Percentiles rank a stretch among this genome's conserved stretches.
phyloP scores from a whole-genome alignment of 2,329 filamentous ascomycete genomes.

The Hypomyces rosellus region DNA sequence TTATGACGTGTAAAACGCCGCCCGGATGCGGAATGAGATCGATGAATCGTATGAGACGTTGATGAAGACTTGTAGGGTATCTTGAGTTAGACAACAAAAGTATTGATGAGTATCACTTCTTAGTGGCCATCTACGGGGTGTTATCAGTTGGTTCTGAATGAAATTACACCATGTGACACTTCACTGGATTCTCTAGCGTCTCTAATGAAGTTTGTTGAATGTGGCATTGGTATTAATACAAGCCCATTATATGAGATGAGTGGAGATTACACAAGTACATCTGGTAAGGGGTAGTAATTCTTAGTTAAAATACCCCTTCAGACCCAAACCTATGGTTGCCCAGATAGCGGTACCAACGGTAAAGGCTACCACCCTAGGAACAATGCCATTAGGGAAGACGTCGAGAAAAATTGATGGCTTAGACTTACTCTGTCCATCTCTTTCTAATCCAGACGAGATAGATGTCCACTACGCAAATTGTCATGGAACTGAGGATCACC shows the following conservation, averaged over 20 bases:
- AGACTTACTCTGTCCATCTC: slow-evolving; percentile 12
- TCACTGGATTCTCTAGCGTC: no score
- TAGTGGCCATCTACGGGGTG: not conserved
- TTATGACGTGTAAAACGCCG: slow-evolving; percentile 17
- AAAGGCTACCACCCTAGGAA: slow-evolving; percentile 1
- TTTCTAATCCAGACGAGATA: slow-evolving; percentile 13
- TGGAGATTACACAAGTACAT: no score
- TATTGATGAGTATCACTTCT: not conserved
- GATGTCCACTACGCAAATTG: slow-evolving; percentile 13
- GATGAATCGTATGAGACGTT: slow-evolving; percentile 10
- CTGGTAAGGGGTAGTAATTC: no score
- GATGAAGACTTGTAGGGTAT: not conserved
- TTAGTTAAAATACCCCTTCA: slow-evolving; percentile 10
- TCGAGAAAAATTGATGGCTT: not conserved
- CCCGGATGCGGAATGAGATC: slow-evolving; percentile 16
- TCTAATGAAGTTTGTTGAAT: no score
- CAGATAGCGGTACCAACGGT: slow-evolving; percentile 6
- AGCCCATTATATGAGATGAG: no score
- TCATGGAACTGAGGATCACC: slow-evolving; percentile 15
- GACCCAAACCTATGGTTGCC: slow-evolving; percentile 9
- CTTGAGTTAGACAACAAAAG: slow-evolving; percentile 8
- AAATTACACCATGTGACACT: no score
- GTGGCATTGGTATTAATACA: no score
- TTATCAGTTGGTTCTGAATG: not conserved
- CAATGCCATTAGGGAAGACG: not conserved